Evolutionary conservation across 2,329 filamentous ascomycete genomes (phyloP), one percentile per base, ranked within the genome.

Genomic region (Claviceps fusiformis): DNA sequence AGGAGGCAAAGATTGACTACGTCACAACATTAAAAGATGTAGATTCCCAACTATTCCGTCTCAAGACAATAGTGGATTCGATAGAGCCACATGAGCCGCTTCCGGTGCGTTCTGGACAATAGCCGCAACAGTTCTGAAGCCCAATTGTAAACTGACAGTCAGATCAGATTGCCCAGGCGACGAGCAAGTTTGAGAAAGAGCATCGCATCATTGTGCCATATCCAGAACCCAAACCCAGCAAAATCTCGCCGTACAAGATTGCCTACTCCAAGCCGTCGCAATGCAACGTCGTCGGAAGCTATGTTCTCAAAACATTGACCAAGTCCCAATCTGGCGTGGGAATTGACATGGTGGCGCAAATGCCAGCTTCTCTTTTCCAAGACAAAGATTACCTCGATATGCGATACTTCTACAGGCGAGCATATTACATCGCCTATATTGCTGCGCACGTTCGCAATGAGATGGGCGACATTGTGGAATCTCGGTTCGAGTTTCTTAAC

Each of bases 301-400:
- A 95, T 72, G 81, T 87, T 11, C 75, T 87, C 53, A 85, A 82
- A 67, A 91, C 85, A 2, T 85, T 89, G 70, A 74, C 82, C 56
- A 87, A 86, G 63, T 75, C 77, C 11, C 80, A 85, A 61, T 70
- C 71, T 51, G 69, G 67, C 31, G 71, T 84, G 31, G 75, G 79
- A 17, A 76, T 96, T 57, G 92, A 97, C 68, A 81, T 97, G 78
- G 83, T 92, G 6, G 82, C 95, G 17, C 86, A 87, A 50, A 95
- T 98, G 82, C 92, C 93, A 5, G 69, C 74, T 56, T 72, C 79
- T 1, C 71, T 95, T 13, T 91, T 97, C 63, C 89, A 95, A 65
- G 88, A 95, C 48, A 97, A 97, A 71, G 93, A 98, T 70, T 96
- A 92, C 67, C 77, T 91, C 52, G 90, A 95, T 68, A 79, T 93